Conservation (phyloP, 2,329 filamentous ascomycete genomes). For the Arthroderma uncinatum region DNA sequence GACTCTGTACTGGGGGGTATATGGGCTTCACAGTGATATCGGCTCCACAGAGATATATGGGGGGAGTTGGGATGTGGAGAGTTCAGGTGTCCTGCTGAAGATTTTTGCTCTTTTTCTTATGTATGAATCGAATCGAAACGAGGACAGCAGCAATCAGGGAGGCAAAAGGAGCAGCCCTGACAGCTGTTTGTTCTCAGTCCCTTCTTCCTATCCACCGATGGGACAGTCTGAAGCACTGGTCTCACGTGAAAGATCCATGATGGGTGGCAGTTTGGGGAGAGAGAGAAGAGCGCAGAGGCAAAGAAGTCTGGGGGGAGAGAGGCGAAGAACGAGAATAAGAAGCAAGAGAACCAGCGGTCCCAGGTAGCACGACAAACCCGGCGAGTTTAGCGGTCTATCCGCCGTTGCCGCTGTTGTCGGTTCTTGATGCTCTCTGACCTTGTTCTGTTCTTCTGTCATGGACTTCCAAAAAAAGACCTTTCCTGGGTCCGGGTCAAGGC, state of each 20-base stretch:
- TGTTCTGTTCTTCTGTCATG: not conserved
- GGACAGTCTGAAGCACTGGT: slow-evolving; percentile 10
- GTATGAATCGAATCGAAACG: not conserved
- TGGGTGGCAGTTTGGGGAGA: slow-evolving; percentile 5
- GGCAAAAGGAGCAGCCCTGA: not conserved
- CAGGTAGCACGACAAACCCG: not conserved
- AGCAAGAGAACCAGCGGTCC: not conserved
- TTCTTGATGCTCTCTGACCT: not conserved
- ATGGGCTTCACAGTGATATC: not conserved
- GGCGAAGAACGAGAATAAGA: not conserved
- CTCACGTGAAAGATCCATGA: slow-evolving; percentile 13
- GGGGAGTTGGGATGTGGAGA: not conserved
- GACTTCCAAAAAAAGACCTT: not conserved
- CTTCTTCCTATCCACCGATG: slow-evolving; percentile 12
- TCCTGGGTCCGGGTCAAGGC: not conserved
- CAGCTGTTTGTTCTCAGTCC: not conserved
- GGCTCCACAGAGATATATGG: not conserved
- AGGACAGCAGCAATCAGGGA: not conserved
- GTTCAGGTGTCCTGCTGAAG: too few relatives aligned
- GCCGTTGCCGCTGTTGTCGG: not conserved
- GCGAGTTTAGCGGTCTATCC: slow-evolving; percentile 3
- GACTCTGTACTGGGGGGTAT: not conserved
- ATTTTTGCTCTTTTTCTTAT: not conserved
- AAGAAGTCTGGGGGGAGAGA: not conserved
- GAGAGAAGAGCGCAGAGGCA: not conserved